A percentile compares a stretch with the other conserved stretches of the same genome.
These are phyloP conservation scores for Thalassiosira hispida DNA, from an alignment of 352 stramenopile genomes.

Conservation along the genomic window DNA sequence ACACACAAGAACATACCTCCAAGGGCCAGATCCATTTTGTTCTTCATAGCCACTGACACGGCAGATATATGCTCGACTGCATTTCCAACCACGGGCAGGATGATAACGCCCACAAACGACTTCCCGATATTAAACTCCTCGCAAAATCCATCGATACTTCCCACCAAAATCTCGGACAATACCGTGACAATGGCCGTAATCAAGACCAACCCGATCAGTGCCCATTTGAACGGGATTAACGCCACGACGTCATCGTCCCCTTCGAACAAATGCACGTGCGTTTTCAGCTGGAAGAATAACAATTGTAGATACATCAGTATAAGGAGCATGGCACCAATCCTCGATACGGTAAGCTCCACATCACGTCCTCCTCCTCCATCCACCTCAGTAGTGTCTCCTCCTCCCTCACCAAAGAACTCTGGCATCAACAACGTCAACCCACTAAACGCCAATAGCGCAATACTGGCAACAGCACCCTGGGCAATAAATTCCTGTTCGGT, in stretches of 20 bases:
- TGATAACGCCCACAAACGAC: slow-evolving; percentile 93
- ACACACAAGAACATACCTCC: slow-evolving; percentile 64
- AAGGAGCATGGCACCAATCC: slow-evolving; percentile 85
- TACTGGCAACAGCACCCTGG: slow-evolving; percentile 91
- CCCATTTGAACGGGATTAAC: slow-evolving; percentile 48
- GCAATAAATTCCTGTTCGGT: slow-evolving; percentile 90
- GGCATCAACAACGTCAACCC: slow-evolving; percentile 93
- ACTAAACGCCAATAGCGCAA: slow-evolving; percentile 92
- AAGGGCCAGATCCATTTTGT: slow-evolving; percentile 99
- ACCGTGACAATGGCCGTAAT: slow-evolving; percentile 91
- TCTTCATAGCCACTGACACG: slow-evolving; percentile 95
- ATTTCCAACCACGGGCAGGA: slow-evolving; percentile 97
- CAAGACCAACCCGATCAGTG: slow-evolving; percentile 84
- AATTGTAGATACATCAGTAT: slow-evolving; percentile 92
- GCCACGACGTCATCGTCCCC: slow-evolving; percentile 66
- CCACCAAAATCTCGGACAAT: slow-evolving; percentile 93
- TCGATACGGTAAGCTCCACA: slow-evolving; percentile 63
- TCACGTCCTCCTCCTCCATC: slow-evolving; percentile 84
- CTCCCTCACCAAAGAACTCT: slow-evolving; percentile 85
- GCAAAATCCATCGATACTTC: slow-evolving; percentile 87
- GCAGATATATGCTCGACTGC: slow-evolving; percentile 98
- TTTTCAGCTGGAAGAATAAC: slow-evolving; percentile 94
- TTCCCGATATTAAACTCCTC: slow-evolving; percentile 79
- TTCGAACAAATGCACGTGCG: slow-evolving; percentile 93
- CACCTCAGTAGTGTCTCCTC: slow-evolving; percentile 86